Percentiles rank a stretch among this genome's conserved stretches.
Evolutionary conservation across 192 early-diverging fungal genomes (phyloP).

Genomic region (Coemansia javaensis): DNA sequence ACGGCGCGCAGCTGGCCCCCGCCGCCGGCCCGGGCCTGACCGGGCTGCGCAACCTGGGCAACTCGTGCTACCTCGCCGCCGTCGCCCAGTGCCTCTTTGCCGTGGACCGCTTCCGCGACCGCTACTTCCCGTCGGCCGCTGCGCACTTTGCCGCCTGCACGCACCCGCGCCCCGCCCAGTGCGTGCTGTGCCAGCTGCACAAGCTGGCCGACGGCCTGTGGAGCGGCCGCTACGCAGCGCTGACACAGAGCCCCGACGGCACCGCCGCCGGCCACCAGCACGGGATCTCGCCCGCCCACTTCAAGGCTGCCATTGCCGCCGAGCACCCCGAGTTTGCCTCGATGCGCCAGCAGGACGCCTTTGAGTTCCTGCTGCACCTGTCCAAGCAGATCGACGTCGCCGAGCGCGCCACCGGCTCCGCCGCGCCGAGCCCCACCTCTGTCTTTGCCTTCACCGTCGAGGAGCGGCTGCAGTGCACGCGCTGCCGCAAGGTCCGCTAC

Average conservation of each 20-base stretch:
- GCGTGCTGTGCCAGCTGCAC: slow-evolving; percentile 84
- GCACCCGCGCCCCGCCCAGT: slow-evolving; percentile 58
- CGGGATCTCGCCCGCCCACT: slow-evolving; percentile 86
- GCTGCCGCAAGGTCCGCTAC: slow-evolving; percentile 83
- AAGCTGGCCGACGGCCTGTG: slow-evolving; percentile 90
- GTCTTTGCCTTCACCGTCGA: slow-evolving; percentile 77
- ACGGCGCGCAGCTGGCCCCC: slow-evolving; percentile 78
- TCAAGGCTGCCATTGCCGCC: slow-evolving; percentile 81
- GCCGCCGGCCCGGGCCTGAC: slow-evolving; percentile 89
- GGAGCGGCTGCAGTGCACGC: slow-evolving; percentile 80
- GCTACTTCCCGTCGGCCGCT: slow-evolving; percentile 50
- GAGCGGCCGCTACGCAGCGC: slow-evolving; percentile 77
- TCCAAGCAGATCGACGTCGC: slow-evolving; percentile 68
- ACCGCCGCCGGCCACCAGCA: slow-evolving; percentile 59
- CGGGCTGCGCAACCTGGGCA: slow-evolving; percentile 91
- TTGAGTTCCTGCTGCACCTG: slow-evolving; percentile 86
- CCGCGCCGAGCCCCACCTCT: slow-evolving; percentile 64
- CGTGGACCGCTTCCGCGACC: slow-evolving; percentile 69
- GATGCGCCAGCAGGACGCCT: slow-evolving; percentile 98
- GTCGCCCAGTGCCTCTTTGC: slow-evolving; percentile 86
- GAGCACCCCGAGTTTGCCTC: slow-evolving; percentile 93
- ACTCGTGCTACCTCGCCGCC: slow-evolving; percentile 98
- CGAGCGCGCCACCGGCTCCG: slow-evolving; percentile 57
- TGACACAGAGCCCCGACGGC: slow-evolving; percentile 21
- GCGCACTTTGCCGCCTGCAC: slow-evolving; percentile 38